Conservation (phyloP, 2,329 filamentous ascomycete species). For the Arthrobotrys conoides region DNA sequence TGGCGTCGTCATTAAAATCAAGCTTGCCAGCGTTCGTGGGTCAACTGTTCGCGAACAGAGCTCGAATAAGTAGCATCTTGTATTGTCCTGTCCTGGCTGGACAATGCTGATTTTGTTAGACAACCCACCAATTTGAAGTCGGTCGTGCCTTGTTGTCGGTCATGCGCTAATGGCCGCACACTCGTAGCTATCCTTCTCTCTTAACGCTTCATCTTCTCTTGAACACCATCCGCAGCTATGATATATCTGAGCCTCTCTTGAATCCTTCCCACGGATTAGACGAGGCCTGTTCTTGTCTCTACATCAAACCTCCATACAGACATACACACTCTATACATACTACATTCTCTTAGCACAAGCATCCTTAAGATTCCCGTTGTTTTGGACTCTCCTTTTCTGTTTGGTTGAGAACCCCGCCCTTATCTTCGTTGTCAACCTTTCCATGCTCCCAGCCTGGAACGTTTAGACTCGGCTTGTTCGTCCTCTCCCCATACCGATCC, state of each 20-base stretch:
- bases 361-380: slow-evolving; percentile 7
- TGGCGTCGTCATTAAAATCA: slow-evolving; percentile 24
- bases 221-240: background rate
- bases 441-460: background rate
- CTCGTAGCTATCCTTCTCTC: background rate
- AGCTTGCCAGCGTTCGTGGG: slow-evolving; percentile 3
- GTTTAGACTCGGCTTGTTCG: slow-evolving; percentile 20
- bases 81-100: slow-evolving; percentile 24
- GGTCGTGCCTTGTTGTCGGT: slow-evolving; percentile 27
- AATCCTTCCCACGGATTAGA: slow-evolving; percentile 25
- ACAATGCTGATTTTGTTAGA: slow-evolving; percentile 18
- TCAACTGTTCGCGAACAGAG: slow-evolving; percentile 1
- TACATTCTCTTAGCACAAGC: background rate
- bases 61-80: background rate
- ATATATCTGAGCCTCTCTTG: slow-evolving; percentile 1
- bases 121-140: no score
- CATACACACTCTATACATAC: background rate
- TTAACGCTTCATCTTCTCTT: slow-evolving; percentile 4
- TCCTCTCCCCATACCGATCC: background rate
- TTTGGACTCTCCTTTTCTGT: background rate
- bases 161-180: slow-evolving; percentile 50
- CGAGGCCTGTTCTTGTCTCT: slow-evolving; percentile 5
- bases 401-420: slow-evolving; percentile 35
- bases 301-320: slow-evolving; percentile 6
- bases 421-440: slow-evolving; percentile 13